These are phyloP conservation scores for Porphyrellus cyaneotinctus DNA, from an alignment of 768 basidiomycete genomes.

Conservation along the genomic window DNA sequence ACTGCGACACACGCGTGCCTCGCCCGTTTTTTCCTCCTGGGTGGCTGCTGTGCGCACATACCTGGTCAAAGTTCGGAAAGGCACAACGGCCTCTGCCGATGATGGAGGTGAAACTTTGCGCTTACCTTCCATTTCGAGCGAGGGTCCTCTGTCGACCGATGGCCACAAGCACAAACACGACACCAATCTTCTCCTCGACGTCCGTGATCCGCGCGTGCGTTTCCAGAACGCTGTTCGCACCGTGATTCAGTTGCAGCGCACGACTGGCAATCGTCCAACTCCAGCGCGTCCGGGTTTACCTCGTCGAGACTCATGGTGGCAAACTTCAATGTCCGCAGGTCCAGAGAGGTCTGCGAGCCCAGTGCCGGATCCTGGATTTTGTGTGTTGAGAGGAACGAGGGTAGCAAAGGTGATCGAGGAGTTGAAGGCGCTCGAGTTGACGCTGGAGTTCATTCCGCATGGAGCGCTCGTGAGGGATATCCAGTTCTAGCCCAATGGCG, in stretches of 20 bases:
- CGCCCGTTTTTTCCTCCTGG: slow-evolving; percentile 10
- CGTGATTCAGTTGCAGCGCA: slow-evolving; percentile 39
- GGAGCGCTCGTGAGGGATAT: slow-evolving; percentile 49
- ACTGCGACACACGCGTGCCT: slow-evolving; percentile 5
- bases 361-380: slow-evolving; percentile 12
- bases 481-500: slow-evolving; percentile 56
- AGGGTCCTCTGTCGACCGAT: slow-evolving; percentile 1
- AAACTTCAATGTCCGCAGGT: slow-evolving; percentile 6
- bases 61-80: neutral
- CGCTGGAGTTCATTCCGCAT: slow-evolving; percentile 40
- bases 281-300: slow-evolving; percentile 22
- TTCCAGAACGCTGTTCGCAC: slow-evolving; percentile 40
- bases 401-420: slow-evolving; percentile 39
- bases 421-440: slow-evolving; percentile 35
- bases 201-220: slow-evolving; percentile 35
- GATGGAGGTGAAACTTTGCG: neutral
- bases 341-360: slow-evolving; percentile 13
- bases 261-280: slow-evolving; percentile 22
- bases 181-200: slow-evolving; percentile 18
- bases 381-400: slow-evolving; percentile 35
- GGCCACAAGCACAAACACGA: neutral
- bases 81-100: neutral
- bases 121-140: slow-evolving; percentile 2
- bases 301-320: slow-evolving; percentile 28
- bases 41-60: slow-evolving; percentile 5